Conservation (phyloP, 345 rosid genomes). For the Eutrema japonicum region DNA sequence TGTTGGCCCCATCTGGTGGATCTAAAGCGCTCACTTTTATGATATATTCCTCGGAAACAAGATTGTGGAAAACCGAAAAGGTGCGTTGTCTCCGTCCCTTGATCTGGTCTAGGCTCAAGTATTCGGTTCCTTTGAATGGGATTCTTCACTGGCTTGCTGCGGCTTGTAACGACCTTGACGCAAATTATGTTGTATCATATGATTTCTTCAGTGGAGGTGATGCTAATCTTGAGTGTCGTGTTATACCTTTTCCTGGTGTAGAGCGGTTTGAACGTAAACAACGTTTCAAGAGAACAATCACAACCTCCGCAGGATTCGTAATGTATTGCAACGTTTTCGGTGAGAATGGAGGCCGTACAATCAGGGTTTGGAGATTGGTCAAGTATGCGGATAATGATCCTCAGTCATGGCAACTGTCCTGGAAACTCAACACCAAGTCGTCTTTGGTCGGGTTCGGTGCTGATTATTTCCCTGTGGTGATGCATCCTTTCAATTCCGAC, state of each 20-base stretch:
- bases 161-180: background rate
- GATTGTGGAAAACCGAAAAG: background rate
- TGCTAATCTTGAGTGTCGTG: background rate
- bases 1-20: no score
- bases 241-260: background rate
- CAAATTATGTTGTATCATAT: background rate
- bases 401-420: background rate
- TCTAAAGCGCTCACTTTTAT: background rate
- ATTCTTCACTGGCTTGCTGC: background rate
- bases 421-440: background rate
- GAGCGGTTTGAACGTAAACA: background rate
- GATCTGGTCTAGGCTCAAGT: background rate
- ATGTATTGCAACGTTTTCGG: slow-evolving; percentile 4
- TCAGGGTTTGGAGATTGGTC: slow-evolving; percentile 10
- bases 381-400: background rate
- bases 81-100: background rate
- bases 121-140: background rate
- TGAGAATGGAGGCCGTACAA: background rate
- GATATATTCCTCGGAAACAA: slow-evolving; percentile 1
- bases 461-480: slow-evolving; percentile 5
- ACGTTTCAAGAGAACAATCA: slow-evolving; percentile 4
- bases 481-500: slow-evolving; percentile 27
- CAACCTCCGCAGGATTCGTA: background rate
- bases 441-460: background rate
- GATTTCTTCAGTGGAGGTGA: background rate